These are phyloP conservation scores for Mucor lusitanicus DNA, from an alignment of 371 early-diverging fungal genomes.

Conservation along the genomic window DNA sequence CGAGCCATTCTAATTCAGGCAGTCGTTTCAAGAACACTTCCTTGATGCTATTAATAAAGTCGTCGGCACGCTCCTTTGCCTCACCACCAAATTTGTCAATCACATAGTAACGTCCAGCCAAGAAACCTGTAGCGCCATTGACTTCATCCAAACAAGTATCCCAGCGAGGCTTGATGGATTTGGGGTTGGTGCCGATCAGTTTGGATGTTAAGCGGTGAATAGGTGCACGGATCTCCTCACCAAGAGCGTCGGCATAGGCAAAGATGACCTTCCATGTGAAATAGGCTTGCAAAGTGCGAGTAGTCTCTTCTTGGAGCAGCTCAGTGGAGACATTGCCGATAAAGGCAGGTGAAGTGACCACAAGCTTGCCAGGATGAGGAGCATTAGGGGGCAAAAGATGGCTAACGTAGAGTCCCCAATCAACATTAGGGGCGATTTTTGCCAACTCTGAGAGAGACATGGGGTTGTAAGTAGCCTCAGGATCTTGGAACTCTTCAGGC, in stretches of 20 bases:
- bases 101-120: constrained; percentile 57
- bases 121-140: constrained; percentile 42
- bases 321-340: constrained; percentile 31
- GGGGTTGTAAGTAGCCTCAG: constrained; percentile 54
- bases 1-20: constrained; percentile 57
- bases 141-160: constrained; percentile 50
- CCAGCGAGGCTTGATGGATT: constrained; percentile 48
- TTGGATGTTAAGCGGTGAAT: constrained; percentile 30
- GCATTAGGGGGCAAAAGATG: constrained; percentile 28
- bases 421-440: constrained; percentile 38
- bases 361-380: constrained; percentile 28
- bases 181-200: constrained; percentile 44
- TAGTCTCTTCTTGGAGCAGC: constrained; percentile 30
- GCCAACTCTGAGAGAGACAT: constrained; percentile 37
- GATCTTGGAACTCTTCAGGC: constrained; percentile 39
- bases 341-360: constrained; percentile 48
- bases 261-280: constrained; percentile 49
- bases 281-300: constrained; percentile 39
- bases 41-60: constrained; percentile 52
- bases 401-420: constrained; percentile 44
- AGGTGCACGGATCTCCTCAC: constrained; percentile 31
- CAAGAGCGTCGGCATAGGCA: constrained; percentile 27
- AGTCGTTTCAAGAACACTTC: constrained; percentile 45
- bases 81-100: constrained; percentile 44
- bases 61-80: constrained; percentile 43